Evolutionary conservation across 2,329 filamentous ascomycete species (phyloP).

Genomic region (Ambrosiella cleistominuta): DNA sequence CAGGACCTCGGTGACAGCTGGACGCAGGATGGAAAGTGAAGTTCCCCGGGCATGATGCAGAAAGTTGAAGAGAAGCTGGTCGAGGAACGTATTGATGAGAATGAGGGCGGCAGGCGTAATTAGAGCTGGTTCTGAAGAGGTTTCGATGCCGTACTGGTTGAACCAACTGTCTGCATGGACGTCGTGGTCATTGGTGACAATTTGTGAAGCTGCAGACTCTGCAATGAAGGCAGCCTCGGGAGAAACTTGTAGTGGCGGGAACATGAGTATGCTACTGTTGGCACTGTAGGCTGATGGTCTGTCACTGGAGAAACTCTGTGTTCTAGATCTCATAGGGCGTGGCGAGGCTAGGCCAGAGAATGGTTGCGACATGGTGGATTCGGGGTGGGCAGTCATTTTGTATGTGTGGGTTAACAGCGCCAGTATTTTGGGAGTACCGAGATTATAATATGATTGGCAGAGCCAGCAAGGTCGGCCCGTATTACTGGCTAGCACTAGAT

Average conservation of each 20-base stretch:
- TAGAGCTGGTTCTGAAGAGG: conserved; percentile 48
- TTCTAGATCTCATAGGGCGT: conserved; percentile 28
- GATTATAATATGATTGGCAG: neutral
- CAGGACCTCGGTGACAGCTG: conserved; percentile 70
- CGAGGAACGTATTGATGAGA: conserved; percentile 80
- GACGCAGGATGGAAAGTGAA: conserved; percentile 53
- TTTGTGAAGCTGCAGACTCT: conserved; percentile 70
- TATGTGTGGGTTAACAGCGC: neutral
- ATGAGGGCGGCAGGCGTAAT: conserved; percentile 57
- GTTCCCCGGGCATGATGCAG: conserved; percentile 68
- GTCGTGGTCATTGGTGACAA: conserved; percentile 77
- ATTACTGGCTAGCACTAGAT: neutral
- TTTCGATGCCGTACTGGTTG: conserved; percentile 48
- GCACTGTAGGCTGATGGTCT: conserved; percentile 42
- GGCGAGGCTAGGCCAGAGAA: conserved; percentile 21
- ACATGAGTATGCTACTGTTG: conserved; percentile 39
- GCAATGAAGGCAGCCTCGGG: conserved; percentile 81
- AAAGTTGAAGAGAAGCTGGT: conserved; percentile 82
- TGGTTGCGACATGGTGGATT: conserved; percentile 19
- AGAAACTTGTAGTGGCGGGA: conserved; percentile 49
- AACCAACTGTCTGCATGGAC: conserved; percentile 52
- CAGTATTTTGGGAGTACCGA: neutral
- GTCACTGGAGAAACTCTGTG: conserved; percentile 55
- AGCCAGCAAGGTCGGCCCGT: neutral
- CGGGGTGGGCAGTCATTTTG: conserved; percentile 9